Evolutionary conservation across 371 early-diverging fungal genomes (phyloP).

Genomic region (Mucor irregularis): DNA sequence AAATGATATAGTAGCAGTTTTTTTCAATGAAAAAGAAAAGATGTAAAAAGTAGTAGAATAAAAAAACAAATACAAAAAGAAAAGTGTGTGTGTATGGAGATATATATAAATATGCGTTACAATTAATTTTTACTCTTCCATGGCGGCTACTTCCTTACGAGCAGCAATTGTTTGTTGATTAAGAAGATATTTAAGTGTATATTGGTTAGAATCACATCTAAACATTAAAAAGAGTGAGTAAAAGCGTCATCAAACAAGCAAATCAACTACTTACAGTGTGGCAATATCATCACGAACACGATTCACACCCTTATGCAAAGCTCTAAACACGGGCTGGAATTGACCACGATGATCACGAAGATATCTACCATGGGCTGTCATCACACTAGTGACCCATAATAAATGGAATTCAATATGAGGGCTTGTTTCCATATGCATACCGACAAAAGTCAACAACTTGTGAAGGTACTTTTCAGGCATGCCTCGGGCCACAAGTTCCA

Average conservation of each 20-base stretch:
- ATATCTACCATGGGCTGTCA: conserved; percentile 81
- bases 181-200: conserved; percentile 72
- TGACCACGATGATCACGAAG: conserved; percentile 78
- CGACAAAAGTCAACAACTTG: conserved; percentile 80
- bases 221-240: conserved; percentile 8
- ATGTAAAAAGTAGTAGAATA: neutral
- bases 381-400: conserved; percentile 74
- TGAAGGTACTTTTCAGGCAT: conserved; percentile 86
- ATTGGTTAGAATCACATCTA: conserved; percentile 84
- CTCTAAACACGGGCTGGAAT: conserved; percentile 76
- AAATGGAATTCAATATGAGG: conserved; percentile 89
- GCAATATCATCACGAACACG: conserved; percentile 72
- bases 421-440: conserved; percentile 69
- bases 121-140: conserved; percentile 13
- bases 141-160: conserved; percentile 12
- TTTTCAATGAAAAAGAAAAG: neutral
- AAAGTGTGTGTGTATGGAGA: neutral
- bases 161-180: conserved; percentile 40
- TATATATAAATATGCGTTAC: conserved; percentile 1
- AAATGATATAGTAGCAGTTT: neutral
- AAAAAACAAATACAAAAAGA: neutral
- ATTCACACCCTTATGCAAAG: conserved; percentile 75
- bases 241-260: neutral
- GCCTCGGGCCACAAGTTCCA: conserved; percentile 72
- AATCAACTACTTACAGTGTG: conserved; percentile 64